Base-by-base conservation (phyloP, 495 filamentous ascomycete genomes). In the Saxispiralis lemnorum region DNA sequence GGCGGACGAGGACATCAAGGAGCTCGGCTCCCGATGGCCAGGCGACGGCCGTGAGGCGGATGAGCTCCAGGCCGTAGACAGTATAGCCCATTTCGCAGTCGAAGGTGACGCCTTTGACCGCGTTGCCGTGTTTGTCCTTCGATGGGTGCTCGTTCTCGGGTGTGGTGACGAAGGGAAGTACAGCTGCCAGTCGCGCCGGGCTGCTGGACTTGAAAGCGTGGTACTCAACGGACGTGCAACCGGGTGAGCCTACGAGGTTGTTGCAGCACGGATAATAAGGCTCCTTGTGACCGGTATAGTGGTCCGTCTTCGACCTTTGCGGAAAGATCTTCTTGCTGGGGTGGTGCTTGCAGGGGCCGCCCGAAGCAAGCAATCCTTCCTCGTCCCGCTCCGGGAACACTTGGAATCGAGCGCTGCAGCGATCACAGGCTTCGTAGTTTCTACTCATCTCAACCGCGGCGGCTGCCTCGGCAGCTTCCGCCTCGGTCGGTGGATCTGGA, bases 41-140 rank as follows among this genome's bases (percentile, higher is more conserved):
- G 45, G 79, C 75, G 24, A 81, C 74, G 7, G 79, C 84, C 0
- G 89, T 94, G 16, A 99, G 56, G 14, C 89, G 81, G 36, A 96
- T 75, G 12, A 99, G 66, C 55, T 99, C 89, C 44, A 95, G 56
- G 0, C 89, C 89, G 31, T 76, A 50, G 1, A 78, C 78, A 0
- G 89, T 96, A 56, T 89, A 99, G 7, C 82, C 81, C 89, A 99
- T 99, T 55, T 99, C 89, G 56, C 92, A 94, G 58, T 99, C 89
- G 51, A 99, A 79, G 52, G 74, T 78, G 12, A 96, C 72, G 35
- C 45, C 59, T 40, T 55, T 54, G 12, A 51, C 47, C 24, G 39
- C 56, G 40, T 52, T 59, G 52, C 9, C 60, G 38, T 83, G 78
- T 28, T 14, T 33, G 33, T 39, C 38, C 20, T 43, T 44, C 28